Percentiles rank a stretch among this genome's conserved stretches.
Evolutionary conservation across 345 rosid species (phyloP).

Genomic region (Tarenaya hassleriana): DNA sequence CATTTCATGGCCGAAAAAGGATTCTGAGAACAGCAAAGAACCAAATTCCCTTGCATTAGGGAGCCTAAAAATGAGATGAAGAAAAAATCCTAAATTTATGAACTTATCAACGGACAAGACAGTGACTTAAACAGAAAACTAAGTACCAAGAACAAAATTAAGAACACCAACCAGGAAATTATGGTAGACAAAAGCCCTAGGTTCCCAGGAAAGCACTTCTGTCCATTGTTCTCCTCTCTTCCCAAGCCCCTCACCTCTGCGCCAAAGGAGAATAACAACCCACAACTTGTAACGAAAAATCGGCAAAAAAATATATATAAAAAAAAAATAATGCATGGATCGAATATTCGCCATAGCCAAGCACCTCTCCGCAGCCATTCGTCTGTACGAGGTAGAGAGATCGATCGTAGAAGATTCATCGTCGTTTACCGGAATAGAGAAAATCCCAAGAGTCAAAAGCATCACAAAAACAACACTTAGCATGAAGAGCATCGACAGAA

Average conservation of each 20-base stretch:
- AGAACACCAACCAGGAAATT: conserved; percentile 63
- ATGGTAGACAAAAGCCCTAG: conserved; percentile 77
- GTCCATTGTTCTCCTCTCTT: conserved; percentile 79
- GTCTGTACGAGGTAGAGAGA: conserved; percentile 44
- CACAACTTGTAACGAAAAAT: too few relatives aligned
- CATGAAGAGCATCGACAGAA: conserved; percentile 52
- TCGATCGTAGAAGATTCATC: conserved; percentile 44
- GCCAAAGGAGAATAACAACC: too few relatives aligned
- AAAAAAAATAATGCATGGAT: not conserved
- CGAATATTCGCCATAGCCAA: not conserved
- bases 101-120: not conserved
- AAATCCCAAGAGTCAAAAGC: conserved; percentile 64
- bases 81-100: conserved; percentile 2
- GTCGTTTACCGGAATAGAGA: conserved; percentile 50
- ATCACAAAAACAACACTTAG: conserved; percentile 57
- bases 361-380: conserved; percentile 55
- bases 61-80: not conserved
- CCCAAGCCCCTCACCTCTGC: conserved; percentile 52
- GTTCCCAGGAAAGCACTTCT: conserved; percentile 87
- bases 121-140: not conserved
- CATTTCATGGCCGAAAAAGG: too few relatives aligned
- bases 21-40: too few relatives aligned
- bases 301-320: not conserved
- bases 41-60: too few relatives aligned
- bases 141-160: conserved; percentile 46